Evolutionary conservation across 164 flowering plant genomes (phyloP).

Genomic region (Malania oleifera): DNA sequence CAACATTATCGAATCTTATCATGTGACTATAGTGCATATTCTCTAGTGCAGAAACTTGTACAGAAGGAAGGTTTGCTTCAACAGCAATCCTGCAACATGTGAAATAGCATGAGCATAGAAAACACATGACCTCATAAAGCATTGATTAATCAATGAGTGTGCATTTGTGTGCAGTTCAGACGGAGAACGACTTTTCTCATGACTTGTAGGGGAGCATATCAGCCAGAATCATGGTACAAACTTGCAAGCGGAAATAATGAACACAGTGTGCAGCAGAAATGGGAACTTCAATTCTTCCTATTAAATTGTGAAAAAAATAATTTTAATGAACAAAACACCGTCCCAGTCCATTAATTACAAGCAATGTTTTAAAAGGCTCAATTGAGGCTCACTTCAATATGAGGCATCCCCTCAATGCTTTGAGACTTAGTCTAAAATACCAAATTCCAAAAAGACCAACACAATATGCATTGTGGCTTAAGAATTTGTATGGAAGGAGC

Average conservation of each 20-base stretch:
- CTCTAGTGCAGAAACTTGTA: conserved; percentile 80
- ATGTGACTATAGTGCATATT: conserved; percentile 94
- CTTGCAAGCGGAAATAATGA: not conserved
- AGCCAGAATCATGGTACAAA: conserved; percentile 1
- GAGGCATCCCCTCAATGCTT: no score
- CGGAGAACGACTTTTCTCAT: not conserved
- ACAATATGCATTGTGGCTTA: no score
- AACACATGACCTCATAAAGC: not conserved
- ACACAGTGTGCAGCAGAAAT: not conserved
- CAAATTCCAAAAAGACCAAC: no score
- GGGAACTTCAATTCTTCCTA: not conserved
- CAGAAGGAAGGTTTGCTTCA: conserved; percentile 52
- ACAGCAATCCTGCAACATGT: conserved; percentile 64
- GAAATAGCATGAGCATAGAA: conserved; percentile 4
- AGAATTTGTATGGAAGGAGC: no score
- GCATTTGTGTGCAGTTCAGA: not conserved
- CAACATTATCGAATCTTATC: conserved; percentile 88
- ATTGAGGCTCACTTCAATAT: no score
- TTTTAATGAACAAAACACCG: no score
- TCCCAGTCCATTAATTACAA: no score
- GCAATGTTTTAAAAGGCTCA: no score
- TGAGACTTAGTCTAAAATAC: no score
- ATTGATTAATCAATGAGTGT: not conserved
- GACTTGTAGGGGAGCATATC: not conserved
- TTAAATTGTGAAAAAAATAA: not conserved